Conservation (phyloP, 1,139 yeast genomes). For the Suhomyces coccinellae region DNA sequence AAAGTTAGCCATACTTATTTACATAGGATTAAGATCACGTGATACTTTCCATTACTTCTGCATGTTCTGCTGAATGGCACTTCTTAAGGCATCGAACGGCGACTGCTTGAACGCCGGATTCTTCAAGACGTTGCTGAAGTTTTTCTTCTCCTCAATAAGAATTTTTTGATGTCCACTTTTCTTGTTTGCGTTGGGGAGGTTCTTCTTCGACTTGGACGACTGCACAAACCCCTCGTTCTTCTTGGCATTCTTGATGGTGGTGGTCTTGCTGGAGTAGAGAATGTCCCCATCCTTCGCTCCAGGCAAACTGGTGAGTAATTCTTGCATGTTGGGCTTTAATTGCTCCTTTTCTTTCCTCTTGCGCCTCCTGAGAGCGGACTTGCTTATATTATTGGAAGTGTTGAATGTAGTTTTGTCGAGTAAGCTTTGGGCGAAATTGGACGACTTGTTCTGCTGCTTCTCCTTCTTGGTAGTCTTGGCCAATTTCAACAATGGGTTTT, state of each 20-base stretch:
- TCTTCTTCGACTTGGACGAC: conserved; percentile 33
- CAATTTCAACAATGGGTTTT: conserved; percentile 56
- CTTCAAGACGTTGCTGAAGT: conserved; percentile 56
- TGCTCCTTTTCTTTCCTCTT: conserved; percentile 64
- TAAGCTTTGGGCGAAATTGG: conserved; percentile 30
- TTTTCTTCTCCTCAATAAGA: conserved; percentile 52
- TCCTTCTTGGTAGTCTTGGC: conserved; percentile 56
- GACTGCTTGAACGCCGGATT: conserved; percentile 51
- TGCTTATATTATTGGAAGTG: conserved; percentile 51
- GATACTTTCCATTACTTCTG: conserved; percentile 2
- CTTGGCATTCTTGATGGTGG: conserved; percentile 9
- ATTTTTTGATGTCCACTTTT: conserved; percentile 57
- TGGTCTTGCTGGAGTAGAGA: conserved; percentile 10
- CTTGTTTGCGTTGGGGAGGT: conserved; percentile 61
- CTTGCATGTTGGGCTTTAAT: conserved; percentile 65
- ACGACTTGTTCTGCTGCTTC: conserved; percentile 43
- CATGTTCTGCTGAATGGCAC: conserved; percentile 27
- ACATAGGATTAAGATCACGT: background rate
- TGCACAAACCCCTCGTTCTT: conserved; percentile 19
- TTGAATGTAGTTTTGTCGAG: conserved; percentile 32
- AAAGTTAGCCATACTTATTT: no score
- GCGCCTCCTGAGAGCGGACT: conserved; percentile 64
- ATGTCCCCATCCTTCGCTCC: conserved; percentile 28
- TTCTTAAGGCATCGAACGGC: conserved; percentile 61
- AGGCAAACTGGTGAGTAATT: conserved; percentile 54